Evolutionary conservation across 176 grass and related monocot species (phyloP).

Genomic region (Elymus sibiricus): DNA sequence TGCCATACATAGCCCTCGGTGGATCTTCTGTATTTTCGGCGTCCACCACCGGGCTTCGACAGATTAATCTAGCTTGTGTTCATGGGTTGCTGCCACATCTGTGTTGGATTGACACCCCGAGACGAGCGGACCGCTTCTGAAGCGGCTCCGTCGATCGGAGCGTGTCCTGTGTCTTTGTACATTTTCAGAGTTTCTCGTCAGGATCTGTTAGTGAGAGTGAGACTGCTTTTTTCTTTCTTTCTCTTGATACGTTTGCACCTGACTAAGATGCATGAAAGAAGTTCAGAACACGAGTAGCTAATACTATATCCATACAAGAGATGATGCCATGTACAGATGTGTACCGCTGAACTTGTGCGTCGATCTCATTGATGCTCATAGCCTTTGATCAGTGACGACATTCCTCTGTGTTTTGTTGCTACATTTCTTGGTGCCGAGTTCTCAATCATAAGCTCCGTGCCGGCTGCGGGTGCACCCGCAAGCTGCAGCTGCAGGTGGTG

Average conservation of each 20-base stretch:
- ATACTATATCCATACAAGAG: neutral
- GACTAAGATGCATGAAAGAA: neutral
- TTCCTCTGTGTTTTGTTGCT: neutral
- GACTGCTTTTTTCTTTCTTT: neutral
- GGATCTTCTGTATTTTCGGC: slow-evolving; percentile 46
- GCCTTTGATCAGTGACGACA: neutral
- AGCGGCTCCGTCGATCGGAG: neutral
- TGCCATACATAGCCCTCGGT: neutral
- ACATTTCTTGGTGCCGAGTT: slow-evolving; percentile 4
- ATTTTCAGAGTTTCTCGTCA: slow-evolving; percentile 20
- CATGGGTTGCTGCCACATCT: neutral
- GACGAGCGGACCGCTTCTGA: slow-evolving; percentile 3
- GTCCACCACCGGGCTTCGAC: slow-evolving; percentile 14
- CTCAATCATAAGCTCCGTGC: slow-evolving; percentile 23
- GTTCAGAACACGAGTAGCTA: neutral
- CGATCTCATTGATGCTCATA: neutral
- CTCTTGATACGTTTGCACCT: neutral
- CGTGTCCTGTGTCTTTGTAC: slow-evolving; percentile 29
- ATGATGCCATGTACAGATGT: neutral
- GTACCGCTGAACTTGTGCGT: neutral
- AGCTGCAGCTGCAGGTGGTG: slow-evolving; percentile 8
- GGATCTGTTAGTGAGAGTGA: slow-evolving; percentile 32
- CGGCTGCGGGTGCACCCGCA: slow-evolving; percentile 1
- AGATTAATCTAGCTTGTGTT: neutral
- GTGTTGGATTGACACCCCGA: slow-evolving; percentile 15